A percentile compares a stretch with the other conserved stretches of the same genome.
These are phyloP conservation scores for Termitomyces sp. DNA, from an alignment of 768 basidiomycete genomes.

Conservation along the genomic window DNA sequence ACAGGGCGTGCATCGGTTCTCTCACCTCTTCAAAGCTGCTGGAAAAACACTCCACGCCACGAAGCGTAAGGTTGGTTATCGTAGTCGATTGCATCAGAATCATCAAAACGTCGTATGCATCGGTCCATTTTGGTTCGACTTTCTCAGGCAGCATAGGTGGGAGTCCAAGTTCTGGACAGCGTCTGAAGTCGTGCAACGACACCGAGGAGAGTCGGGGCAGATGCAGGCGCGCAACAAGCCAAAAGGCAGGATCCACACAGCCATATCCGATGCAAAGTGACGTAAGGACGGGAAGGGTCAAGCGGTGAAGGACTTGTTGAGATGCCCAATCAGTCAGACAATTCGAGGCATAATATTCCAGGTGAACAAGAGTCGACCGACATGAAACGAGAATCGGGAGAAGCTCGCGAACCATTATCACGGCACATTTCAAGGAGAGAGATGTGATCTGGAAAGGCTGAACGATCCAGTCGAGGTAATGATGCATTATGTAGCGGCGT, in stretches of 20 bases:
- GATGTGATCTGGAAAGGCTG: constrained; percentile 9
- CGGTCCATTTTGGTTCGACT: constrained; percentile 2
- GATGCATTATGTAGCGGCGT: neutral
- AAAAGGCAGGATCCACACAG: constrained; percentile 4
- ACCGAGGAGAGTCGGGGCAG: constrained; percentile 9
- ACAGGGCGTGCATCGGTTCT: constrained; percentile 6
- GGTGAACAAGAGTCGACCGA: constrained; percentile 9
- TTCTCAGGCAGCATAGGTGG: neutral
- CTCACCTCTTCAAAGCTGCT: constrained; percentile 6
- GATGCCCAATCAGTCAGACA: constrained; percentile 1
- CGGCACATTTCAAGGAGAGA: constrained; percentile 11
- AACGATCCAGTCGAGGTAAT: constrained; percentile 11
- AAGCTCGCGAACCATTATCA: constrained; percentile 5
- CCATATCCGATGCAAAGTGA: constrained; percentile 12
- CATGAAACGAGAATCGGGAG: constrained; percentile 12
- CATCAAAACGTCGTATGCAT: constrained; percentile 6
- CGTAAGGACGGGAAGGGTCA: constrained; percentile 11
- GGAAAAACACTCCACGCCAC: constrained; percentile 13
- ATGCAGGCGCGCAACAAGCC: constrained; percentile 5
- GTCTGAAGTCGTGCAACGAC: constrained; percentile 11
- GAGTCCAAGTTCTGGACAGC: constrained; percentile 7
- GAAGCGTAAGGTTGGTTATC: constrained; percentile 9
- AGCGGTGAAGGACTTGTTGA: neutral
- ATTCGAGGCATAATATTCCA: constrained; percentile 10
- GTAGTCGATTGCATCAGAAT: constrained; percentile 5